These are phyloP conservation scores for Penicillium sp. DNA, from an alignment of 2,329 filamentous ascomycete species.

Conservation along the genomic window DNA sequence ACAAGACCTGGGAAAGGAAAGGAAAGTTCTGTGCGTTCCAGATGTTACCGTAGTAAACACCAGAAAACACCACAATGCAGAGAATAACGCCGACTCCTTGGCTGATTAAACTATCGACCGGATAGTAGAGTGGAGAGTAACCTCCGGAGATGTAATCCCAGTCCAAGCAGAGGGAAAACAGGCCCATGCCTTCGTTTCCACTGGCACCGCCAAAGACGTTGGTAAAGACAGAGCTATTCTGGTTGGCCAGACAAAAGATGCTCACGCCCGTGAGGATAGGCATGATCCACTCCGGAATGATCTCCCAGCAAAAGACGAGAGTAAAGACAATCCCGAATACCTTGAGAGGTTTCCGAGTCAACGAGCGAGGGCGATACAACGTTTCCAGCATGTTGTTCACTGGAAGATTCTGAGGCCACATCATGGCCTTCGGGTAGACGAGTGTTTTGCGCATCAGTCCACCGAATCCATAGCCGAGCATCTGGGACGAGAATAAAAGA, in stretches of 20 bases:
- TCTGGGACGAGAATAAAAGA: slow-evolving; percentile 49
- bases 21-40: slow-evolving; percentile 42
- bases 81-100: slow-evolving; percentile 39
- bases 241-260: slow-evolving; percentile 50
- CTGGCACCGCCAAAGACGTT: slow-evolving; percentile 53
- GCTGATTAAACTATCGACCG: slow-evolving; percentile 42
- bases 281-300: slow-evolving; percentile 38
- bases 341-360: slow-evolving; percentile 34
- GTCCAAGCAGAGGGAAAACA: slow-evolving; percentile 36
- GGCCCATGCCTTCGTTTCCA: slow-evolving; percentile 48
- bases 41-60: slow-evolving; percentile 46
- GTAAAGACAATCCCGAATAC: slow-evolving; percentile 32
- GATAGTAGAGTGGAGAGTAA: slow-evolving; percentile 38
- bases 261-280: slow-evolving; percentile 43
- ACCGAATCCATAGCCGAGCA: slow-evolving; percentile 52
- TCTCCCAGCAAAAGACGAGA: slow-evolving; percentile 49
- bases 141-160: slow-evolving; percentile 46
- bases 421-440: slow-evolving; percentile 51
- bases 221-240: slow-evolving; percentile 46
- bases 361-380: slow-evolving; percentile 38
- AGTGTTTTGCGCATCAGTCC: slow-evolving; percentile 49
- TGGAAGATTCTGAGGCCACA: slow-evolving; percentile 45
- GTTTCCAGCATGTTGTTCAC: slow-evolving; percentile 41
- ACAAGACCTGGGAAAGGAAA: slow-evolving; percentile 46
- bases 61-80: slow-evolving; percentile 40